Percentiles rank a stretch among this genome's conserved stretches.
phyloP scores from a whole-genome alignment of 2,329 filamentous ascomycete species.

The Diplodia seriata region DNA sequence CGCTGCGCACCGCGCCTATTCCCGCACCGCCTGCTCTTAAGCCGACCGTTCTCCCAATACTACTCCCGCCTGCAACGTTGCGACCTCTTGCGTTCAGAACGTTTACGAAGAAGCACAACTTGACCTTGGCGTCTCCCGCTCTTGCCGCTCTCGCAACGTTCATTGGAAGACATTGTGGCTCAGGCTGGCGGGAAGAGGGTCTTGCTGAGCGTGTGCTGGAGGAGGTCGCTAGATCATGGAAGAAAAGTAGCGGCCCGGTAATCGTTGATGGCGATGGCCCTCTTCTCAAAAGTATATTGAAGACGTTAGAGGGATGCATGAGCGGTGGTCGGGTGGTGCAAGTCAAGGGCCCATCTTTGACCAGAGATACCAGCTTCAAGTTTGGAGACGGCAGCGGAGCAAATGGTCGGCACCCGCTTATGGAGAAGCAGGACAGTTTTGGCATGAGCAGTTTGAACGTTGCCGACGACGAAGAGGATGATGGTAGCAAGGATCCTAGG shows the following conservation, averaged over 20 bases:
- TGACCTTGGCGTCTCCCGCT: slow-evolving; percentile 88
- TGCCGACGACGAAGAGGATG: slow-evolving; percentile 64
- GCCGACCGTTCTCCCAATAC: slow-evolving; percentile 79
- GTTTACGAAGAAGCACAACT: slow-evolving; percentile 96
- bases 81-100: slow-evolving; percentile 91
- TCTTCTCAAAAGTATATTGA: slow-evolving; percentile 78
- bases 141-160: slow-evolving; percentile 85
- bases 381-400: slow-evolving; percentile 57
- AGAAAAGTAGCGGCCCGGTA: slow-evolving; percentile 83
- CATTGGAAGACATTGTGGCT: slow-evolving; percentile 91
- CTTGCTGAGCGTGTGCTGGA: slow-evolving; percentile 91
- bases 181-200: slow-evolving; percentile 95
- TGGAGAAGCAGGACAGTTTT: slow-evolving; percentile 72
- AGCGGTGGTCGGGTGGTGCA: slow-evolving; percentile 75
- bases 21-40: slow-evolving; percentile 56
- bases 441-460: slow-evolving; percentile 58
- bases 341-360: slow-evolving; percentile 58
- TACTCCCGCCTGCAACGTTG: slow-evolving; percentile 84
- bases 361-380: slow-evolving; percentile 69
- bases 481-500: slow-evolving; percentile 70
- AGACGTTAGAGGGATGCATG: slow-evolving; percentile 86
- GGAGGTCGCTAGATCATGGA: slow-evolving; percentile 90
- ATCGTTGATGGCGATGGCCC: slow-evolving; percentile 83
- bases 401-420: slow-evolving; percentile 47
- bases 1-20: slow-evolving; percentile 52